These are phyloP conservation scores for Puccinia hordei DNA, from an alignment of 1,284 basidiomycete species.

Conservation along the genomic window DNA sequence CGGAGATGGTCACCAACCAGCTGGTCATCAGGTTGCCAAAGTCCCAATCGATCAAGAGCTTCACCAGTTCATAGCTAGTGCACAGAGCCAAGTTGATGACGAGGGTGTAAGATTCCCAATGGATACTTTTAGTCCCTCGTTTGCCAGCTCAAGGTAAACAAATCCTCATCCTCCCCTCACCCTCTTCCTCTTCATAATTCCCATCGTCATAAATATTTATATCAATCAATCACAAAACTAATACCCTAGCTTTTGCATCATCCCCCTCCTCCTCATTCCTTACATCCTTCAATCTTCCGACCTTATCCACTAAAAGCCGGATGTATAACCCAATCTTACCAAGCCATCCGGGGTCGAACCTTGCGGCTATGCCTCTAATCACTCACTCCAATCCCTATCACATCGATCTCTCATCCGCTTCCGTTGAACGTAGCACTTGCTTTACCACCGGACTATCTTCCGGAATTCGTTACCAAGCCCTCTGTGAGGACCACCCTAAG, in stretches of 20 bases:
- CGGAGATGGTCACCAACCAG: neutral
- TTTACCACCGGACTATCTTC: neutral
- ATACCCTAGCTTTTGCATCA: neutral
- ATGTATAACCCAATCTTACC: neutral
- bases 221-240: too few species aligned
- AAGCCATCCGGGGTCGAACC: neutral
- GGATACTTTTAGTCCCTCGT: constrained; percentile 3
- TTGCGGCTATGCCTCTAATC: neutral
- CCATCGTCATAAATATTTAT: neutral
- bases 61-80: neutral
- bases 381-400: neutral
- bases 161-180: neutral
- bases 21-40: neutral
- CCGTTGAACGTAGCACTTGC: neutral
- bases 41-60: neutral
- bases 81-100: neutral
- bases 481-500: neutral
- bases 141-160: constrained; percentile 3
- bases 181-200: neutral
- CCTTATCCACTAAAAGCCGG: neutral
- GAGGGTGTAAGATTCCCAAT: neutral
- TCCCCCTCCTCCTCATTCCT: neutral
- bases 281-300: neutral
- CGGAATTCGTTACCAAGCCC: neutral
- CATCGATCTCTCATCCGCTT: neutral